Conservation (phyloP, 805 yeast species). For the Nakazawaea anatomiae region DNA sequence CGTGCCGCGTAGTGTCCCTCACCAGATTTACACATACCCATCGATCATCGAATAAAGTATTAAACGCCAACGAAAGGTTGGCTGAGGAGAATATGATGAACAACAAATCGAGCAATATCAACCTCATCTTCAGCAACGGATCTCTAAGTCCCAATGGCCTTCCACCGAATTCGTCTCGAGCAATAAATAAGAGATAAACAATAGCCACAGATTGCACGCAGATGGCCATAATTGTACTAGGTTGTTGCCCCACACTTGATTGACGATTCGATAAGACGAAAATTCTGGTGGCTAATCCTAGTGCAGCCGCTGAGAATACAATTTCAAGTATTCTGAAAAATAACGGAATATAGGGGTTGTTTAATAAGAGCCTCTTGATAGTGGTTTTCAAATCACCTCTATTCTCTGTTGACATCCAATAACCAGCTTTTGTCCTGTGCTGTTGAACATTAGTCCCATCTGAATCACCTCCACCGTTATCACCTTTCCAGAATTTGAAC, state of each 20-base stretch:
- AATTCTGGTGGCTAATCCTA: slow-evolving; percentile 66
- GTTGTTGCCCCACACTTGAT: slow-evolving; percentile 55
- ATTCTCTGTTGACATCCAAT: slow-evolving; percentile 63
- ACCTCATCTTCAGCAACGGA: slow-evolving; percentile 75
- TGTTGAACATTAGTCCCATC: slow-evolving; percentile 13
- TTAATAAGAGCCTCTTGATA: slow-evolving; percentile 51
- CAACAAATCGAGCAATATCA: slow-evolving; percentile 74
- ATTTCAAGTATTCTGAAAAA: slow-evolving; percentile 59
- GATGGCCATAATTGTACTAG: slow-evolving; percentile 91
- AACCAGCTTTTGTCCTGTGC: slow-evolving; percentile 52
- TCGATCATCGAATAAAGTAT: slow-evolving; percentile 68
- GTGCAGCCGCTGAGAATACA: slow-evolving; percentile 56
- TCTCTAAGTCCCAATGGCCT: slow-evolving; percentile 88
- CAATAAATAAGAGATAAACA: slow-evolving; percentile 71
- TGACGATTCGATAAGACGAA: slow-evolving; percentile 31
- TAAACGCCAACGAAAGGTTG: slow-evolving; percentile 78
- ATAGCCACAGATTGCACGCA: slow-evolving; percentile 77
- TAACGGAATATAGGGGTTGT: slow-evolving; percentile 78
- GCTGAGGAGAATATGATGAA: slow-evolving; percentile 89
- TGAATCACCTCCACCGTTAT: slow-evolving; percentile 14
- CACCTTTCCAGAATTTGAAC: background rate
- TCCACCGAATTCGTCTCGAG: slow-evolving; percentile 87
- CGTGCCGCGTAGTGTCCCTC: slow-evolving; percentile 20
- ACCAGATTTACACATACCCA: slow-evolving; percentile 61
- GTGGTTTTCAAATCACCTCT: slow-evolving; percentile 61